A percentile compares a stretch with the other conserved stretches of the same genome.
Conservation (phyloP, 1,139 yeast species). For the Hyphopichia buzzinii region DNA sequence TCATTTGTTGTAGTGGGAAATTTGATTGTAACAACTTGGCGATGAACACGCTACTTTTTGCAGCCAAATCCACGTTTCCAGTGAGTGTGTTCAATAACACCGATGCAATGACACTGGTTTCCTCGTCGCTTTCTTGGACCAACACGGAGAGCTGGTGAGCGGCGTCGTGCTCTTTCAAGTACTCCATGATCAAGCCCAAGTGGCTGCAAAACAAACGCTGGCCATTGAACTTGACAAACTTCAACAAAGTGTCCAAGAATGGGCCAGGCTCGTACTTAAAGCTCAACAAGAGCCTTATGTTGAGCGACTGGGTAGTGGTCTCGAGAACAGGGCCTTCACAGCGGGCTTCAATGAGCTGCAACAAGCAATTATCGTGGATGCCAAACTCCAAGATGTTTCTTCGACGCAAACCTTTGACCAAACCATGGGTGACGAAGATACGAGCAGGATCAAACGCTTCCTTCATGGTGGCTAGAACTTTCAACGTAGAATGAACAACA, state of each 20-base stretch:
- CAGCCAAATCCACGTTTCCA: not conserved
- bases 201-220: slow-evolving; percentile 32
- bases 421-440: slow-evolving; percentile 58
- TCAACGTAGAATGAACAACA: slow-evolving; percentile 32
- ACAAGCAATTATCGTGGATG: slow-evolving; percentile 27
- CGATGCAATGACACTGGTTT: not conserved
- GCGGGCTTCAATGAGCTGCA: slow-evolving; percentile 47
- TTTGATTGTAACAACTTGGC: slow-evolving; percentile 22
- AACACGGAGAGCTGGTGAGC: not conserved
- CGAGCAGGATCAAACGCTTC: slow-evolving; percentile 72
- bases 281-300: slow-evolving; percentile 44
- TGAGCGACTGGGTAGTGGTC: slow-evolving; percentile 49
- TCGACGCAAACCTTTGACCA: slow-evolving; percentile 49
- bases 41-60: slow-evolving; percentile 11
- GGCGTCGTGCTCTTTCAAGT: slow-evolving; percentile 10
- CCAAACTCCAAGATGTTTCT: slow-evolving; percentile 27
- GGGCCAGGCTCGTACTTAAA: slow-evolving; percentile 17
- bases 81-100: not conserved
- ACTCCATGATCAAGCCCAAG: slow-evolving; percentile 18
- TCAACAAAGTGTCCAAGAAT: slow-evolving; percentile 32
- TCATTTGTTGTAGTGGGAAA: slow-evolving; percentile 10
- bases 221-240: slow-evolving; percentile 46
- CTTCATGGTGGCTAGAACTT: slow-evolving; percentile 45
- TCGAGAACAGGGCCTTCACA: slow-evolving; percentile 63
- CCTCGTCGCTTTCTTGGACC: not conserved